Evolutionary conservation across 2,329 filamentous ascomycete species (phyloP).

Genomic region (Fusarium decemcellulare): DNA sequence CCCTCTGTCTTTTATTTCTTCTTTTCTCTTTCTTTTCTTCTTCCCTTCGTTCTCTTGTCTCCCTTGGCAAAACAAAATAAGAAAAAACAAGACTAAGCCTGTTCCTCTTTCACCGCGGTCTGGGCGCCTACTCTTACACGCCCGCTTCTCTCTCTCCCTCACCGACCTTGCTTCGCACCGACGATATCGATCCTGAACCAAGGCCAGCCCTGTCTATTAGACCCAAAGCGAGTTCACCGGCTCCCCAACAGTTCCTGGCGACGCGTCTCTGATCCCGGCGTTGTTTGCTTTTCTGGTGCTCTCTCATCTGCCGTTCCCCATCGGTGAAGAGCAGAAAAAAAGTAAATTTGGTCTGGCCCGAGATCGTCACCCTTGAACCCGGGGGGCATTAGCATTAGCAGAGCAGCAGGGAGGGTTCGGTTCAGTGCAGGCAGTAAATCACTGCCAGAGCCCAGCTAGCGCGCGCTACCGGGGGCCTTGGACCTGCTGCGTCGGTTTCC

Average conservation of each 20-base stretch:
- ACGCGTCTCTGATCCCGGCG: not conserved
- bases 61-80: conserved; percentile 3
- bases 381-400: not conserved
- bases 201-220: not conserved
- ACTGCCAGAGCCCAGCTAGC: conserved; percentile 35
- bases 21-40: conserved; percentile 1
- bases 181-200: not conserved
- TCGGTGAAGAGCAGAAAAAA: conserved; percentile 19
- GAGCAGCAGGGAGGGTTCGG: too few relatives aligned
- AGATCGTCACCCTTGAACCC: conserved; percentile 18
- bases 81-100: not conserved
- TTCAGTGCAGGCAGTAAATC: not conserved
- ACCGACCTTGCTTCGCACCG: conserved; percentile 18
- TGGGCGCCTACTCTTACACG: conserved; percentile 9
- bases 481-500: conserved; percentile 32
- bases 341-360: conserved; percentile 6
- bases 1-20: conserved; percentile 14
- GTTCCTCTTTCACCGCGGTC: conserved; percentile 12
- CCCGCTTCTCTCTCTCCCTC: conserved; percentile 4
- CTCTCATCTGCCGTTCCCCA: conserved; percentile 28
- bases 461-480: conserved; percentile 33
- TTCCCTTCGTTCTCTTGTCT: conserved; percentile 5
- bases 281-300: conserved; percentile 19
- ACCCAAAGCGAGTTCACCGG: too few relatives aligned
- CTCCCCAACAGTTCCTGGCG: too few relatives aligned